These are phyloP conservation scores for Sequoiadendron giganteum DNA, from an alignment of 75 land plant species.

Conservation along the genomic window DNA sequence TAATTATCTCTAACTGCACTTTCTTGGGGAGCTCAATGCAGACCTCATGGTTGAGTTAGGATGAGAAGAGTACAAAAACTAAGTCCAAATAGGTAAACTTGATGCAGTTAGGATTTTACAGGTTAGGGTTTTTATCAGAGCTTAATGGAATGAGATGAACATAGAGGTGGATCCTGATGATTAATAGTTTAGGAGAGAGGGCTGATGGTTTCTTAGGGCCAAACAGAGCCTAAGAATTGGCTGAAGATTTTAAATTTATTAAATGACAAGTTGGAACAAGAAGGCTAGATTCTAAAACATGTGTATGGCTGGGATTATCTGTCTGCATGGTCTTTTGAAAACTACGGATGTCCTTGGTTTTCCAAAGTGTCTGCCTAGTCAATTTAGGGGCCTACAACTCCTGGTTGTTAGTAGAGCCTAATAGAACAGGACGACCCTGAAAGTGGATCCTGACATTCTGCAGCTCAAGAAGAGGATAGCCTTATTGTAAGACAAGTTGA, in stretches of 20 bases:
- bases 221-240: background rate
- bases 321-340: background rate
- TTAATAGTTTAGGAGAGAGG: background rate
- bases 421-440: background rate
- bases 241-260: background rate
- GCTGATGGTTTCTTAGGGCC: background rate
- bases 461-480: background rate
- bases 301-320: background rate
- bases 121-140: background rate
- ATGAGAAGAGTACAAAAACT: background rate
- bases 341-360: background rate
- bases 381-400: background rate
- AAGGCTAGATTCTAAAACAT: background rate
- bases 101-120: too few species aligned
- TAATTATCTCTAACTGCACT: background rate
- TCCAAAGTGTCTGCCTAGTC: background rate
- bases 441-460: background rate
- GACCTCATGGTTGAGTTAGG: background rate
- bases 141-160: background rate
- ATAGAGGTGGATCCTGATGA: background rate
- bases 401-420: background rate
- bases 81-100: background rate
- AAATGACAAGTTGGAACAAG: background rate
- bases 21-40: background rate
- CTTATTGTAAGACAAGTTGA: background rate